Evolutionary conservation across 306 rosid genomes (phyloP), one percentile per base, ranked within the genome.

Genomic region (Trichosanthes truncata): DNA sequence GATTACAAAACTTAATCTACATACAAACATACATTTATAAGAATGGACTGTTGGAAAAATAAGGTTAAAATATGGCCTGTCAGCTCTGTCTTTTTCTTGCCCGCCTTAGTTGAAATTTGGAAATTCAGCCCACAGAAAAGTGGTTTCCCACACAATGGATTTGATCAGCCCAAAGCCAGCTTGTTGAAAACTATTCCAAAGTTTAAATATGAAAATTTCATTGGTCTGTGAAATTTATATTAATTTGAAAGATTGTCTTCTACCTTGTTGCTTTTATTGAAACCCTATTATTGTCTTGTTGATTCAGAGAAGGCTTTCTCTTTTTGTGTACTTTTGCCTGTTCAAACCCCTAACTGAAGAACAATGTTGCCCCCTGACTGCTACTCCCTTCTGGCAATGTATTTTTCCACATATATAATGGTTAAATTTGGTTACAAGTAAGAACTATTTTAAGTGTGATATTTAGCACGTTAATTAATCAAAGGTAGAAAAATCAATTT

Each of bases 121-220:
- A 73, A 40, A 46, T 29, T 71, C 59, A 46, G 77, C 77, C 77
- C 59, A 73, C 77, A 73, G 77, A 48, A 7, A 45, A 73, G 7
- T 36, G 40, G 59, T 73, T 73, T 73, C 40, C 77, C 52, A 6
- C 41, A 26, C n/a, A 25, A 25, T 72, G 15, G 77, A 72, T 72
- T 25, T 72, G 57, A 26, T 25, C 25, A 3, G n/a, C 6, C 56
- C 76, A 45, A 69, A 21, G 6, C 36, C 20, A 49, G 6, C 55
- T 40, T 11, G 21, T 71, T 71, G 3, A 67, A 41, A 68, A 6
- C 33, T 51, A 18, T 3, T 41, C 17, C 31, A 4, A 35, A 11
- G 17, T 25, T 10, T 4, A 53, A 53, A 31, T 25, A 25, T 25
- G 41, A 63, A 33, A 29, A 31, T 14, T 20, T 17, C 14, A 63